Evolutionary conservation across 2,329 filamentous ascomycete species (phyloP).

Genomic region (Elsinoe batatas): DNA sequence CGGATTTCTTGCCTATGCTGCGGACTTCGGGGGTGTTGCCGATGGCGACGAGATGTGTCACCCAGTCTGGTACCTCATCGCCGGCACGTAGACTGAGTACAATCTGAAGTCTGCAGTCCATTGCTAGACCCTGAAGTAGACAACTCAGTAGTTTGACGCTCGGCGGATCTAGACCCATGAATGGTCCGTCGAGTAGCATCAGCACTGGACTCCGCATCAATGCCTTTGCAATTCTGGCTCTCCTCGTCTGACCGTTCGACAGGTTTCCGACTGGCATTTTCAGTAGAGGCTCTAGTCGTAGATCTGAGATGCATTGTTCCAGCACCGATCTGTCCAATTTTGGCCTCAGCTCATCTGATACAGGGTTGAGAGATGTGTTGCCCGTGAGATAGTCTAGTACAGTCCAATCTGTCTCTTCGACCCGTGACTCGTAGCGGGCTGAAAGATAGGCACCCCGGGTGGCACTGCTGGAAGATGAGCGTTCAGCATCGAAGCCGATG

Average conservation of each 20-base stretch:
- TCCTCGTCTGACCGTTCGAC: conserved; percentile 84
- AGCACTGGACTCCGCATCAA: conserved; percentile 70
- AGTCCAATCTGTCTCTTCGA: conserved; percentile 81
- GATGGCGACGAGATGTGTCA: conserved; percentile 71
- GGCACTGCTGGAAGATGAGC: conserved; percentile 45
- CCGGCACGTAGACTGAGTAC: conserved; percentile 73
- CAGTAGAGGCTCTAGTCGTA: conserved; percentile 59
- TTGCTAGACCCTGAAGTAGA: conserved; percentile 59
- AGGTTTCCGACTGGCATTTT: conserved; percentile 79
- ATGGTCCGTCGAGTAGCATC: conserved; percentile 82
- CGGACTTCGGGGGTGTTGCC: conserved; percentile 56
- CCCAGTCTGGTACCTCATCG: conserved; percentile 80
- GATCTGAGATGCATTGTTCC: conserved; percentile 54
- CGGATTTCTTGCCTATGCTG: conserved; percentile 54
- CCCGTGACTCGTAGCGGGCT: conserved; percentile 77
- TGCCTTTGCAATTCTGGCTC: conserved; percentile 80
- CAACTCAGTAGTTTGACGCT: conserved; percentile 63
- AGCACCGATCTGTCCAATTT: conserved; percentile 42
- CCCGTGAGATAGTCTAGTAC: conserved; percentile 71
- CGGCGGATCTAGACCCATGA: conserved; percentile 88
- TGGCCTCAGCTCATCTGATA: conserved; percentile 46
- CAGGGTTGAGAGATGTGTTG: conserved; percentile 67
- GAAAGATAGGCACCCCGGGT: conserved; percentile 72
- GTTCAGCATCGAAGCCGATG: conserved; percentile 78
- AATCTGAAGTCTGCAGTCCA: conserved; percentile 57